Conservation (phyloP, 2,329 filamentous ascomycete genomes). For the Eutypella sp. region DNA sequence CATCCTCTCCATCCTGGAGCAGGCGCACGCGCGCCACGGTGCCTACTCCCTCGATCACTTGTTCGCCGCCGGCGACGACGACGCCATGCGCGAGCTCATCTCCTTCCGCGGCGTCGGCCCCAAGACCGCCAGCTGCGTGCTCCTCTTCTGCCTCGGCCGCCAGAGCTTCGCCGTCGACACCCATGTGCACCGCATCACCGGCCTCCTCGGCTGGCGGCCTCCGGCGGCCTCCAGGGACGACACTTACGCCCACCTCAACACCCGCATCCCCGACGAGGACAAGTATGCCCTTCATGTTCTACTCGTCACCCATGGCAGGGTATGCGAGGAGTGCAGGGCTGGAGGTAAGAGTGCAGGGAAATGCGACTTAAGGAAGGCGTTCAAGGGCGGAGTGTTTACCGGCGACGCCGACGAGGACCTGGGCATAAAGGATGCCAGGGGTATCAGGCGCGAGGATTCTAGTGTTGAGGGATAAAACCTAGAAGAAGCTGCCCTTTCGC, state of each 20-base stretch:
- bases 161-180: constrained; percentile 50
- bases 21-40: constrained; percentile 47
- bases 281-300: constrained; percentile 48
- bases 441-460: constrained; percentile 7
- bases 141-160: constrained; percentile 45
- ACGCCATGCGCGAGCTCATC: constrained; percentile 46
- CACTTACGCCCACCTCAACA: constrained; percentile 46
- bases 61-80: constrained; percentile 35
- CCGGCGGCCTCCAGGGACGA: constrained; percentile 35
- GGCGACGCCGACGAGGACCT: constrained; percentile 10
- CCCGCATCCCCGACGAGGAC: constrained; percentile 38
- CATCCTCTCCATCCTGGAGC: constrained; percentile 63
- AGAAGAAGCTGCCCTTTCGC: no score
- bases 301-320: constrained; percentile 42
- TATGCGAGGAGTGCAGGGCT: constrained; percentile 40
- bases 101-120: constrained; percentile 47
- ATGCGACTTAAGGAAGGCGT: constrained; percentile 37
- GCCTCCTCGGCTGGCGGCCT: constrained; percentile 45
- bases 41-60: constrained; percentile 46
- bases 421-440: constrained; percentile 6
- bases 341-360: constrained; percentile 34
- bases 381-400: constrained; percentile 23
- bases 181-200: constrained; percentile 46
- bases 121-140: constrained; percentile 50
- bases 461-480: no score